Evolutionary conservation across 768 basidiomycete genomes (phyloP).

Genomic region (Pleurotus tuber-regium): DNA sequence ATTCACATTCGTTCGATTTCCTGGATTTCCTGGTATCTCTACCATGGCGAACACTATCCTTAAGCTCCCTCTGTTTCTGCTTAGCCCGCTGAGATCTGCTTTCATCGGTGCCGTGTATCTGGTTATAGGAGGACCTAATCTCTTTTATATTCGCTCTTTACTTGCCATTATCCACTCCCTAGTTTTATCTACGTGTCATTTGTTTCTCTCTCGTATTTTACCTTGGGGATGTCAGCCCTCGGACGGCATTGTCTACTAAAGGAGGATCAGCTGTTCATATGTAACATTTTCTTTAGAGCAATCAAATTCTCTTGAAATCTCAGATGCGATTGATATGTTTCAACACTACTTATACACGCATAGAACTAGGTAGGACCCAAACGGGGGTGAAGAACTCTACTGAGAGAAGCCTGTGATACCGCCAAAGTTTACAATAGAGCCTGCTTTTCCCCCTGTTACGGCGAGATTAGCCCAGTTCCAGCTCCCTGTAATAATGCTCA

Average conservation of each 20-base stretch:
- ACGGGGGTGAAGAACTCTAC: constrained; percentile 10
- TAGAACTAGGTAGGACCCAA: neutral
- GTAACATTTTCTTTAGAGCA: constrained; percentile 41
- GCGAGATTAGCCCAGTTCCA: constrained; percentile 53
- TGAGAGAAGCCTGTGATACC: constrained; percentile 30
- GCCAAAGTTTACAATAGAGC: constrained; percentile 35
- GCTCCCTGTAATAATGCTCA: constrained; percentile 31
- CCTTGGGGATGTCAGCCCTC: constrained; percentile 29
- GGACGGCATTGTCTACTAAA: constrained; percentile 27
- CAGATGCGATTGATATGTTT: too few relatives aligned
- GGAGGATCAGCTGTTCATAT: constrained; percentile 34
- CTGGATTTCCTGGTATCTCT: constrained; percentile 13
- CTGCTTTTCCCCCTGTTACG: constrained; percentile 41
- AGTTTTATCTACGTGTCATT: constrained; percentile 23
- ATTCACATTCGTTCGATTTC: constrained; percentile 13
- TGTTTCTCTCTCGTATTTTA: constrained; percentile 27
- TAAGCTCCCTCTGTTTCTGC: neutral
- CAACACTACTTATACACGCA: neutral
- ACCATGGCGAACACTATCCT: constrained; percentile 9
- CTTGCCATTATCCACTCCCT: constrained; percentile 12
- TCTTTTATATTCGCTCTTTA: constrained; percentile 16
- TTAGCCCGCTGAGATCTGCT: neutral
- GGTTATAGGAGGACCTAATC: constrained; percentile 23
- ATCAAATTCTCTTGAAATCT: constrained; percentile 26
- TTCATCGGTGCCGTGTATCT: constrained; percentile 23